Conservation (phyloP, 176 grass and related monocot species). For the Zea luxurians region DNA sequence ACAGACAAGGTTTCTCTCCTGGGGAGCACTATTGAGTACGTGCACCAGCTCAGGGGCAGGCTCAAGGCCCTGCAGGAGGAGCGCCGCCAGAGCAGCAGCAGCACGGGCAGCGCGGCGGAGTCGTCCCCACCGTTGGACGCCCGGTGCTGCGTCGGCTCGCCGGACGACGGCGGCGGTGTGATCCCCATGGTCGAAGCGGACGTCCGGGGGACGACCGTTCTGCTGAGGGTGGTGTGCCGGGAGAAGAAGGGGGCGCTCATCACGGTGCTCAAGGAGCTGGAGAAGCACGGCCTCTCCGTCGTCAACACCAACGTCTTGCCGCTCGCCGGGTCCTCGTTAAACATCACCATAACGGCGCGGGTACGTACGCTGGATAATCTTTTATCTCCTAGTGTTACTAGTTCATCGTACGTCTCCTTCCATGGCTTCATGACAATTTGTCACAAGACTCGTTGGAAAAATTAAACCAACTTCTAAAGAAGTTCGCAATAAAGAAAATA, state of each 20-base stretch:
- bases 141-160: slow-evolving; percentile 9
- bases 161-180: neutral
- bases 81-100: neutral
- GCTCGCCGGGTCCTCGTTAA: slow-evolving; percentile 1
- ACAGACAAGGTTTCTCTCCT: slow-evolving; percentile 45
- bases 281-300: slow-evolving; percentile 35
- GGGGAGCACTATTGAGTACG: slow-evolving; percentile 34
- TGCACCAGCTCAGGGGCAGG: slow-evolving; percentile 21
- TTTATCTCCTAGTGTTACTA: no score
- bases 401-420: no score
- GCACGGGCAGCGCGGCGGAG: neutral
- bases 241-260: slow-evolving; percentile 45
- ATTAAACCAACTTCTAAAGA: no score
- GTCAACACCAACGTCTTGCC: slow-evolving; percentile 32
- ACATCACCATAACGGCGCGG: slow-evolving; percentile 43
- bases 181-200: slow-evolving; percentile 6
- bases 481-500: no score
- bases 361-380: neutral
- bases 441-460: no score
- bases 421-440: no score
- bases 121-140: neutral
- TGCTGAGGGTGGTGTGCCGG: slow-evolving; percentile 35
- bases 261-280: slow-evolving; percentile 38
- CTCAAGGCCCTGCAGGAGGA: slow-evolving; percentile 27
- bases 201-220: slow-evolving; percentile 16